Conservation (phyloP, 2,329 filamentous ascomycete genomes). For the Teratosphaeria destructans region DNA sequence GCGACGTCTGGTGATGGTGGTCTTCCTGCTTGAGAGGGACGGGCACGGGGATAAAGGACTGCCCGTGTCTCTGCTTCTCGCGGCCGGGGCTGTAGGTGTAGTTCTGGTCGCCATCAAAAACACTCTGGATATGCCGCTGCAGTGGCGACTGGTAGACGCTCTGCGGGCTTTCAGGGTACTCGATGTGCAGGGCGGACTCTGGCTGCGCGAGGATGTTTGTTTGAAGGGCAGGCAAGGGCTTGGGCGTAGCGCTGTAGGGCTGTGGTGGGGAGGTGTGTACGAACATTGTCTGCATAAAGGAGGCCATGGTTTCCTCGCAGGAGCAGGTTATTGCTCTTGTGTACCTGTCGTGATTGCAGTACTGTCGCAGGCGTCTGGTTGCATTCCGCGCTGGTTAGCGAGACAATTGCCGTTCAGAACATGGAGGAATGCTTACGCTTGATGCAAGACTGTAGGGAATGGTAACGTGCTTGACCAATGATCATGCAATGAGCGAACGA, state of each 20-base stretch:
- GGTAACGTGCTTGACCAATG: not conserved
- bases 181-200: slow-evolving; percentile 25
- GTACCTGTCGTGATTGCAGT: not conserved
- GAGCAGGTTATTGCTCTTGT: not conserved
- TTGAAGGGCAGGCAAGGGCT: slow-evolving; percentile 34
- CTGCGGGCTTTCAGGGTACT: slow-evolving; percentile 19
- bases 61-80: not conserved
- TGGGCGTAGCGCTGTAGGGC: slow-evolving; percentile 24
- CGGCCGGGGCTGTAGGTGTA: not conserved
- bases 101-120: slow-evolving; percentile 9
- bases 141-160: slow-evolving; percentile 23
- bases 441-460: not conserved
- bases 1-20: slow-evolving; percentile 15
- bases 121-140: slow-evolving; percentile 22
- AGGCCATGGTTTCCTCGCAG: slow-evolving; percentile 46
- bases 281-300: slow-evolving; percentile 74
- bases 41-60: slow-evolving; percentile 4
- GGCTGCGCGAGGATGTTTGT: slow-evolving; percentile 32
- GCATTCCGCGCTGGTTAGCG: not conserved
- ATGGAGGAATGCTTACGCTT: not conserved
- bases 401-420: not conserved
- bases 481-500: not conserved
- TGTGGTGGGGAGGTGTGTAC: slow-evolving; percentile 36
- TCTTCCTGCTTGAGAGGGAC: slow-evolving; percentile 10
- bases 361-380: not conserved